Conservation (phyloP, 148 eudicot genomes). For the Rhododendron ovatum region DNA sequence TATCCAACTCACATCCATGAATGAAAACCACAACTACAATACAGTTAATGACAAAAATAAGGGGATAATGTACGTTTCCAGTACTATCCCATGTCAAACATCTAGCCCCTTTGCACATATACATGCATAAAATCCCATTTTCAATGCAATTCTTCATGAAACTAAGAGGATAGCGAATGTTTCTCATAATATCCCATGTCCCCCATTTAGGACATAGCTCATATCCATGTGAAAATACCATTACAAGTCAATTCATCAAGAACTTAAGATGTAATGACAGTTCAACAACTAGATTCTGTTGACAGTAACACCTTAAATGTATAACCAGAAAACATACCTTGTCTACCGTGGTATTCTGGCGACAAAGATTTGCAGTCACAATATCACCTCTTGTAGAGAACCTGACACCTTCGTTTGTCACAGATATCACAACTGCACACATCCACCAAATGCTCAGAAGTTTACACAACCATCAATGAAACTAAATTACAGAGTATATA, state of each 20-base stretch:
- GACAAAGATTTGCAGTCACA: constrained; percentile 55
- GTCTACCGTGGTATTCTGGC: constrained; percentile 47
- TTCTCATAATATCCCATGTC: not conserved
- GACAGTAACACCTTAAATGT: not conserved
- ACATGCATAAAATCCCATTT: not conserved
- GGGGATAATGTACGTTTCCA: not conserved
- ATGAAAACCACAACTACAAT: not conserved
- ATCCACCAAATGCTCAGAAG: not conserved
- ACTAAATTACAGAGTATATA: not conserved
- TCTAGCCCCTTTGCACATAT: not conserved
- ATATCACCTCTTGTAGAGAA: constrained; percentile 66
- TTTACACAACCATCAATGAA: not conserved
- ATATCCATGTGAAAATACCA: not conserved
- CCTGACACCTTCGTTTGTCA: constrained; percentile 64
- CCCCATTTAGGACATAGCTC: not conserved
- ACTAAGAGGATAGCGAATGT: not conserved
- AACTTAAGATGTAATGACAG: not conserved
- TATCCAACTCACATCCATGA: not conserved
- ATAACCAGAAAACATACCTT: constrained; percentile 31
- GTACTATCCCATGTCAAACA: not conserved
- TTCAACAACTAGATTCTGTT: not conserved
- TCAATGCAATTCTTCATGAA: not conserved
- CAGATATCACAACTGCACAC: constrained; percentile 50
- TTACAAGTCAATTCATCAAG: not conserved
- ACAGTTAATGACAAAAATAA: not conserved